Base-by-base conservation (phyloP, 2,329 filamentous ascomycete species). In the Thielaviopsis ethacetica region DNA sequence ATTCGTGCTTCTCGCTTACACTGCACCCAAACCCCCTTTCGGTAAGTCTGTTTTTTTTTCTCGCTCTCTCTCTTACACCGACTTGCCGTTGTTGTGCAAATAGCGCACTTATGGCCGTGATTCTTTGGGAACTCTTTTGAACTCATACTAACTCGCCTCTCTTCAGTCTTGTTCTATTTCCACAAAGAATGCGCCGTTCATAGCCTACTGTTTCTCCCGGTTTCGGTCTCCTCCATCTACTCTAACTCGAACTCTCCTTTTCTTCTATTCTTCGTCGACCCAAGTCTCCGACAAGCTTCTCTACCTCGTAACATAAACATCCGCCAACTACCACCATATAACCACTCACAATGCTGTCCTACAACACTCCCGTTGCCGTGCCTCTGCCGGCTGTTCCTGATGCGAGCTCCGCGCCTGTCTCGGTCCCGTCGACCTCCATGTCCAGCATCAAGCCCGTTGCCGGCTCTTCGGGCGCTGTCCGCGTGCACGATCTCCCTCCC, bases 331-430 rank as follows among this genome's bases (percentile, higher is more conserved):
- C 9, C n/a, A 10, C 50, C 19, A 41, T 38, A 7, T 15, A 27
- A 54, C 19, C 27, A n/a, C 21, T 50, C 59, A 68, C 63, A 56
- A 80, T 80, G 77, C 69, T 80, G 59, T 77, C 77, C 56, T 77
- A 75, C 69, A 74, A 79, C 63, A 66, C 71, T 51, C 70, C 74
- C 50, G 67, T 75, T 63, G 66, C 75, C 62, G 65, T 76, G 38
- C 27, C 60, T 58, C 52, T 59, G 44, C 53, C 59, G 57, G 19
- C 53, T n/a, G 27, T 51, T n/a, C 21, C 53, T n/a, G 59, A 61
- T 13, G 3, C 56, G 19, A 34, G 30, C 61, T 63, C 64, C 66
- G 58, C 61, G 63, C 57, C 56, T 56, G 54, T 56, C 30, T 62
- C 65, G 30, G 60, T 62, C 54, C 63, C 66, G n/a, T 67, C 65